Percentiles rank a stretch among this genome's conserved stretches.
phyloP scores from a whole-genome alignment of 331 rosid species.

The Rosa hybrid region DNA sequence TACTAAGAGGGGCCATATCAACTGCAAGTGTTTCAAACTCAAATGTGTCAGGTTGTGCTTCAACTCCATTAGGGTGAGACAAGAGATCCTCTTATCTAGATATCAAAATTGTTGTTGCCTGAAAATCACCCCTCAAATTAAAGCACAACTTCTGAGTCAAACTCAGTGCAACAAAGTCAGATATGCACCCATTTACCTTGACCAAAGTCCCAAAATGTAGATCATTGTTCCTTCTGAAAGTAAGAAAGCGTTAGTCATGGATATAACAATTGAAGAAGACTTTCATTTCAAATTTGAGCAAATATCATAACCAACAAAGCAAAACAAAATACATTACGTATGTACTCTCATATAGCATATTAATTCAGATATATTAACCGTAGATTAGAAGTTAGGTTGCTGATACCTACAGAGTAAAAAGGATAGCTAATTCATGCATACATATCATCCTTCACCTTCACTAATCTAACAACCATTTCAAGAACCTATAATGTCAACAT shows the following conservation, averaged over 20 bases:
- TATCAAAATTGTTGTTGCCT: slow-evolving; percentile 28
- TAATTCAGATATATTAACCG: background rate
- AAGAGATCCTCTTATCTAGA: slow-evolving; percentile 29
- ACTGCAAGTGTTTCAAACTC: too few species aligned
- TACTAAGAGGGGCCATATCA: background rate
- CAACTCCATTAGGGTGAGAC: slow-evolving; percentile 22
- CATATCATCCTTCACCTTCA: too few species aligned
- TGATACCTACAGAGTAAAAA: too few species aligned
- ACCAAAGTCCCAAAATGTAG: slow-evolving; percentile 11
- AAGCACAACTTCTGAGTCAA: slow-evolving; percentile 7
- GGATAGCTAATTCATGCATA: too few species aligned
- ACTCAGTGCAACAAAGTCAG: slow-evolving; percentile 14
- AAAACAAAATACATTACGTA: background rate
- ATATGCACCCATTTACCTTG: slow-evolving; percentile 10
- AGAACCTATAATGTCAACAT: too few species aligned
- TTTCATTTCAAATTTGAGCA: background rate
- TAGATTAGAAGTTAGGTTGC: too few species aligned
- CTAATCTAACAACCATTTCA: too few species aligned
- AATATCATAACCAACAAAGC: background rate
- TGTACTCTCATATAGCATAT: background rate
- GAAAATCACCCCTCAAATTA: slow-evolving; percentile 8
- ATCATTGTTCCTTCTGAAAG: slow-evolving; percentile 17
- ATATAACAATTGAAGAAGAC: background rate
- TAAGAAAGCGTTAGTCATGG: background rate
- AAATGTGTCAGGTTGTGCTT: too few species aligned